Evolutionary conservation across 257 asterid species (phyloP).

Genomic region (Cinchona pubescens): DNA sequence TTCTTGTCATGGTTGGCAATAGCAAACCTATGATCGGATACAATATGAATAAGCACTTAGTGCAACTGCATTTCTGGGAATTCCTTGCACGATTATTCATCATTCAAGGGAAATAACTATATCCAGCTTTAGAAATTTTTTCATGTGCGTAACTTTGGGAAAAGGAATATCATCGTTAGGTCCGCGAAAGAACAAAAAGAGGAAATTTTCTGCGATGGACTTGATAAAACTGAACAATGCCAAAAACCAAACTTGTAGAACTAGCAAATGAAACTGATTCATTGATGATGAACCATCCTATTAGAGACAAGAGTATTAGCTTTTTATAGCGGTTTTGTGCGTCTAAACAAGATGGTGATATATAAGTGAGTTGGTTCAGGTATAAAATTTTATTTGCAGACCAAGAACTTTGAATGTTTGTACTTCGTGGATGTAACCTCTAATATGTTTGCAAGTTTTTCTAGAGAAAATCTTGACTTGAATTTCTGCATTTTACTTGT

Average conservation of each 20-base stretch:
- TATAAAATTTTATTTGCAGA: not conserved
- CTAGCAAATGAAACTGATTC: too few species aligned
- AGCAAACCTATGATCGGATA: not conserved
- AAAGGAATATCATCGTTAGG: too few species aligned
- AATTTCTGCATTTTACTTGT: not conserved
- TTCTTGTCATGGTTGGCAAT: not conserved
- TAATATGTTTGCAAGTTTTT: not conserved
- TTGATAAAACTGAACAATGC: too few species aligned
- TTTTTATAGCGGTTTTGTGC: too few species aligned
- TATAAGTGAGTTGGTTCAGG: not conserved
- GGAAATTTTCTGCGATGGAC: too few species aligned
- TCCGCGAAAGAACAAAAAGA: too few species aligned
- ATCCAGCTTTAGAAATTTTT: not conserved
- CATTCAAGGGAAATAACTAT: not conserved
- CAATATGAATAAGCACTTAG: not conserved
- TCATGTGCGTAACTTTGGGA: too few species aligned
- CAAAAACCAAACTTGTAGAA: too few species aligned
- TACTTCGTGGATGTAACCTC: not conserved
- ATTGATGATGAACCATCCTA: too few species aligned
- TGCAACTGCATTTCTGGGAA: not conserved
- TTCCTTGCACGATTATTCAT: not conserved
- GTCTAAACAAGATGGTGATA: too few species aligned
- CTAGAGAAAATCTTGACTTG: not conserved
- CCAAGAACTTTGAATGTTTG: not conserved
- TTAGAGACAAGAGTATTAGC: too few species aligned